Conservation (phyloP, 805 yeast genomes). For the Suhomyces faveliae region DNA sequence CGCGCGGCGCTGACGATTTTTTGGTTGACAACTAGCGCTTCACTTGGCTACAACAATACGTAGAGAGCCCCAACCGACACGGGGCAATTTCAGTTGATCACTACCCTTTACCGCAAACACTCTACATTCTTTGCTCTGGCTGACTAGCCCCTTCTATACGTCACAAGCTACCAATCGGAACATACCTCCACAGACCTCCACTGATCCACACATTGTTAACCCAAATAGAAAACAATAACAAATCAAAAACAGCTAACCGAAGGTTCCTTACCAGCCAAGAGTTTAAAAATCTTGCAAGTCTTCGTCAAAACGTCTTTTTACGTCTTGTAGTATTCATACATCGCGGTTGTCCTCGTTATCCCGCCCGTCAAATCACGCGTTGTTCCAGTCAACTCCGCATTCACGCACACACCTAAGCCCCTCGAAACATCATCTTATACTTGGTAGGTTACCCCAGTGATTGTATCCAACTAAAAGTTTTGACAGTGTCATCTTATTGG, state of each 20-base stretch:
- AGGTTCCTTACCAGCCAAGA: not conserved
- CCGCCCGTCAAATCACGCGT: not conserved
- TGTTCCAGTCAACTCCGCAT: slow-evolving; percentile 1
- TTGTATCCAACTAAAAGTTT: not conserved
- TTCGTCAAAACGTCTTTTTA: not conserved
- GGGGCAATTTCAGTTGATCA: not conserved
- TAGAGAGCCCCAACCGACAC: not conserved
- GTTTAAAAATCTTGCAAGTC: not conserved
- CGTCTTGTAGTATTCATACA: not conserved
- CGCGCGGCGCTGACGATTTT: not conserved
- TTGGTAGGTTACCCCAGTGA: not conserved
- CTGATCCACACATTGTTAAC: not conserved
- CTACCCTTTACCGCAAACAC: too few species aligned
- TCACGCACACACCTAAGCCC: not conserved
- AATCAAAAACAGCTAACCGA: not conserved
- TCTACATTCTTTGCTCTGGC: too few species aligned
- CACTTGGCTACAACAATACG: not conserved
- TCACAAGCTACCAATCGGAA: too few species aligned
- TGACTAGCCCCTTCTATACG: too few species aligned
- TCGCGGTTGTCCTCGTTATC: slow-evolving; percentile 1
- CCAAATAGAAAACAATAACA: not conserved
- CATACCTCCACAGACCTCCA: too few species aligned
- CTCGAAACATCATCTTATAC: not conserved
- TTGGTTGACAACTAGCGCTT: not conserved
- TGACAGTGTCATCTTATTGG: not conserved